Base-by-base conservation (phyloP, 75 land plant species). In the Picea sitchensis region DNA sequence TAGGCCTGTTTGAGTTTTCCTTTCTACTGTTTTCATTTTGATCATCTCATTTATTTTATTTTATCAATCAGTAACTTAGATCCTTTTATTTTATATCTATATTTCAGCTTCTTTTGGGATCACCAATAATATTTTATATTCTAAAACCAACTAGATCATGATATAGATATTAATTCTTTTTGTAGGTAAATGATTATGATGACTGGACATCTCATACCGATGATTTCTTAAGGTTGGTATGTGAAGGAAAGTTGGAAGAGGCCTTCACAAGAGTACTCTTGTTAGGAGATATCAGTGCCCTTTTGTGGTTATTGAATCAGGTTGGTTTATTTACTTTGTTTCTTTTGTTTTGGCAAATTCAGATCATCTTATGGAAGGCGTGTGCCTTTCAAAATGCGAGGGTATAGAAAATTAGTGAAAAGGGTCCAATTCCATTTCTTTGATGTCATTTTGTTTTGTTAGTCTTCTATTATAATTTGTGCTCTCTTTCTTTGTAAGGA, bases 161-260 rank as follows among this genome's bases (percentile, higher is more conserved):
- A 68, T 68, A 34, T 68, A 34, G 13, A 12, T 65, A 34, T 15
- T 31, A 68, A 34, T 68, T 68, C 18, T 68, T 68, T 41, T 68
- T 38, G 72, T 32, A 68, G 72, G 47, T 38, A 68, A 36, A 68
- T 36, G 44, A 68, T 68, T 15, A 68, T 68, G 5, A 68, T 68
- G 72, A 68, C 5, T 5, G 72, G 17, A 68, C 47, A 36, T 34
- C 36, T 36, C 44, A 36, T 36, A 38, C 44, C 3, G 72, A 20
- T 36, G 34, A 36, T 68, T 14, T 68, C 72, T 68, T 41, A 38
- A 68, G 20, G 36, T 68, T 68, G 72, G 72, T 68, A 34, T 38
- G n/a, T 34, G 72, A 36, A 68, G 72, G 72, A 32, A 68, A 17
- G 72, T 68, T 68, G 17, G 72, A 68, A 38, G 72, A 68, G 72